Conservation (phyloP, 1,139 yeast genomes). For the Groenewaldozyma sp. region DNA sequence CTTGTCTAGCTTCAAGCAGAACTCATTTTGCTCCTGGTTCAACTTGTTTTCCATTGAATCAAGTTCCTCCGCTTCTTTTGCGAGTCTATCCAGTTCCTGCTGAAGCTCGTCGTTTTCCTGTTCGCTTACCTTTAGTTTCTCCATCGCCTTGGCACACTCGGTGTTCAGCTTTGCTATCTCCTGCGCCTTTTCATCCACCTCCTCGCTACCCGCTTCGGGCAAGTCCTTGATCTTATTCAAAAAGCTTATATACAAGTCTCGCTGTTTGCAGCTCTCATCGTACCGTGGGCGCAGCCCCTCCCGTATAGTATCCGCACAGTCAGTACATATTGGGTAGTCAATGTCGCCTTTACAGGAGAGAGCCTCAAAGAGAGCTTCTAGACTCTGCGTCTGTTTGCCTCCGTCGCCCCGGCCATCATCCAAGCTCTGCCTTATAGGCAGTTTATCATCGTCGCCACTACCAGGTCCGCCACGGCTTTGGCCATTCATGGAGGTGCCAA, state of each 20-base stretch:
- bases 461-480: constrained; percentile 10
- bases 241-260: constrained; percentile 69
- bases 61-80: constrained; percentile 30
- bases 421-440: constrained; percentile 4
- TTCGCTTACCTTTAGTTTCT: constrained; percentile 23
- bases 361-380: constrained; percentile 58
- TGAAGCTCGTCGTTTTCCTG: constrained; percentile 33
- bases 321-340: constrained; percentile 84
- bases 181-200: constrained; percentile 35
- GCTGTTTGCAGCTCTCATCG: constrained; percentile 66
- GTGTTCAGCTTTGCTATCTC: constrained; percentile 33
- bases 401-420: neutral
- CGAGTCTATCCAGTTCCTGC: constrained; percentile 14
- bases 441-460: constrained; percentile 4
- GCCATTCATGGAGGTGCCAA: constrained; percentile 10
- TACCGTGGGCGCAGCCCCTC: constrained; percentile 62
- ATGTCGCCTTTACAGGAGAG: constrained; percentile 62
- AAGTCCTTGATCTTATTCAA: constrained; percentile 58
- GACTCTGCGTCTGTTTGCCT: constrained; percentile 27
- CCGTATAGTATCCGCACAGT: constrained; percentile 63
- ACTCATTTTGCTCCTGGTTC: constrained; percentile 40
- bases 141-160: constrained; percentile 21
- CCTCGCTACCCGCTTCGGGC: constrained; percentile 36
- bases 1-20: constrained; percentile 41
- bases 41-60: constrained; percentile 36